Base-by-base conservation (phyloP, 73 alveolate genomes). In the Stentor roeselii region DNA sequence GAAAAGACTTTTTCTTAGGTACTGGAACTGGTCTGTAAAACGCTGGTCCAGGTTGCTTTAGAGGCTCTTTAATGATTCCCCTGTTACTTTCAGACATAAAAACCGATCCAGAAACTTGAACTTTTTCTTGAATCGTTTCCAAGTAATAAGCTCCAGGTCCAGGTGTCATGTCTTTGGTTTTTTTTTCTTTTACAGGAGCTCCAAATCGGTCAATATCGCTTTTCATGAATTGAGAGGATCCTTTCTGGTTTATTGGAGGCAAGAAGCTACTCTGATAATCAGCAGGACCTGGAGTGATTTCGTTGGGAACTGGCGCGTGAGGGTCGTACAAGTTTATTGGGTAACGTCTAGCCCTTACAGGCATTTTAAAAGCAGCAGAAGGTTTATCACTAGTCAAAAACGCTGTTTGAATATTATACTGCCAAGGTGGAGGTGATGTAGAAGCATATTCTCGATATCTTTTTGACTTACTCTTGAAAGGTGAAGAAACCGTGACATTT, bases 151-250 rank as follows among this genome's bases (percentile, higher is more conserved):
- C 15, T 2, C 82, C 82, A 32, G 82, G 82, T n/a, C 82, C 82
- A 1, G 82, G 82, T n/a, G 21, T 67, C 27, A 32, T 27, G 2
- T 30, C 82, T 27, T 67, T 67, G n/a, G 15, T 35, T 31, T 67
- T 67, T 67, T 50, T 67, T 67, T 36, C 60, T 67, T 31, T 67
- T 31, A 67, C 1, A 21, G 42, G 38, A 1, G n/a, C 32, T 31
- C 82, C 82, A 67, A 67, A 67, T 67, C 82, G 38, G 31, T 67
- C 82, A 15, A 67, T 50, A 21, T 67, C 82, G n/a, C 82, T 50
- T 67, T 15, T n/a, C 15, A 67, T 35, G 32, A 67, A 67, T 50
- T 27, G n/a, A 1, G 82, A 31, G 27, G 59, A 32, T 2, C 27
- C 37, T 50, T 67, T 35, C 27, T 14, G n/a, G 15, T 67, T 32